Base-by-base conservation (phyloP, 2,329 filamentous ascomycete genomes). In the Grosmannia clavigera region DNA sequence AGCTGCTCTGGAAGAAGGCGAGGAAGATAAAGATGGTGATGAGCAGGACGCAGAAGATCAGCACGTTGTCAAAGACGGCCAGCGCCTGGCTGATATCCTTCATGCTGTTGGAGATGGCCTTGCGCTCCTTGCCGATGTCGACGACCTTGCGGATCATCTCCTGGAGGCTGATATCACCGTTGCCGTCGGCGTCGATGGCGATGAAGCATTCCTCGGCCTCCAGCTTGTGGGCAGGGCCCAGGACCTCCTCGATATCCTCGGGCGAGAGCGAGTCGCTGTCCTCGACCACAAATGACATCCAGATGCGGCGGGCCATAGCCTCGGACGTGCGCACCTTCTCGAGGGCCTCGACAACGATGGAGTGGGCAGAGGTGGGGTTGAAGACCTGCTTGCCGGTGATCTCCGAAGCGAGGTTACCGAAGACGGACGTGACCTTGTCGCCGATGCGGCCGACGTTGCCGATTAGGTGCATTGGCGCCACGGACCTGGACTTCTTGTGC, bases 271-370 rank as follows among this genome's bases (percentile, higher is more conserved):
- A 78, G 50, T 96, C 90, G 61, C 85, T 85, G 66, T 90, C 91
- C 72, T 97, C 92, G 4, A 94, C 84, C 1, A 96, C 94, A 70
- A 96, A 95, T 0, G 92, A 96, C 90, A 96, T 95, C 94, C 94
- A 97, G 64, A 97, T 86, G 68, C 94, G 87, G 66, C 84, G 87
- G n/a, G 90, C 92, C 61, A 97, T 76, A n/a, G 94, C 94, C 71
- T 97, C 92, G 0, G 91, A 90, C 7, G 90, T 88, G 62, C 81
- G 80, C 52, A 82, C 84, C 74, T 90, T 92, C 72, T 96, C 92
- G 38, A 97, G 78, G 10, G 92, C 94, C 70, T 95, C 85, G 14
- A 95, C 79, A 5, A 97, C 90, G 56, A 97, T 84, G 0, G 90
- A 94, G 70, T 96, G 92, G 1, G 92, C 86, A 5, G 91, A 88